Base-by-base conservation (phyloP, 441 rosid genomes). In the Gossypium armourianum region DNA sequence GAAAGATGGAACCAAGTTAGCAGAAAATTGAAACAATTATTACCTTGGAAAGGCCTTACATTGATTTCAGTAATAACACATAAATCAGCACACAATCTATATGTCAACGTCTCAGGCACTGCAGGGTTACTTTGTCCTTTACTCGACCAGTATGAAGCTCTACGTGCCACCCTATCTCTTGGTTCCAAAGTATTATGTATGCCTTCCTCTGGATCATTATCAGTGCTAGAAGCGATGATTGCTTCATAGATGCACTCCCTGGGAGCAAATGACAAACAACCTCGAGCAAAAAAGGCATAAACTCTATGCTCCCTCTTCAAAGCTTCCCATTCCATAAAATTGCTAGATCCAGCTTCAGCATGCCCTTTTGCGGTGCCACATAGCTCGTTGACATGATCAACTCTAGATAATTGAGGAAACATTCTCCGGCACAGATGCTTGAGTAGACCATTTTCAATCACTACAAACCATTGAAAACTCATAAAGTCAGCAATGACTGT, bases 121-220 rank as follows among this genome's bases (percentile, higher is more conserved):
- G 81, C 75, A 69, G 91, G 82, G 40, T 73, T 75, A 62, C 78
- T 83, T 29, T 88, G 91, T 43, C 97, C 97, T 75, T 78, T 74
- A 79, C 99, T 94, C 0, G 99, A 94, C 97, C 99, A 94, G 81
- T 94, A 94, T 0, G 86, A 89, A 83, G 87, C 81, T 63, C 62
- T 52, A 15, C 64, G 7, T 29, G 26, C 86, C 80, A 84, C 71
- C 75, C 77, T 77, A 50, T 83, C 90, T 54, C 83, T 64, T 32
- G 76, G 84, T 28, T 79, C 93, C 64, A 89, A 81, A 70, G 99
- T 94, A 74, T 94, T 86, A 20, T 65, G 68, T 61, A 92, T 85
- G 74, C 94, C 82, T 80, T 94, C 97, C 26, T 71, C 86, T 0
- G 92, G 97, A 79, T 74, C 84, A 71, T 94, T 87, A 79, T 94